These are phyloP conservation scores for Mucor plumbeus DNA, from an alignment of 371 early-diverging fungal species.

Conservation along the genomic window DNA sequence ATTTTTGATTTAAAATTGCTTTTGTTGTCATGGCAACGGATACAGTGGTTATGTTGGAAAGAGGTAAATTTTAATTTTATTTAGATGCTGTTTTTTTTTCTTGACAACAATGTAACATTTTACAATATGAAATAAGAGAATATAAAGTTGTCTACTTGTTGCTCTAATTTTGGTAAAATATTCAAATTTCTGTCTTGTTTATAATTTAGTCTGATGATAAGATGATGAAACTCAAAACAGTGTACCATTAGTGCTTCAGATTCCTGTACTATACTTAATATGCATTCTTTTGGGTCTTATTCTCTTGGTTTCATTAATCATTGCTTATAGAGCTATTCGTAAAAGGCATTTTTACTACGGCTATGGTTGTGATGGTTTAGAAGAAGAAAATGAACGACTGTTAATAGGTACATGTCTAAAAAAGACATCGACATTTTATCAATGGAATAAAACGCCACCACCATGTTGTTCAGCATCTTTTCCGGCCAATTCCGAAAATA, in stretches of 20 bases:
- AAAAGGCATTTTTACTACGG: conserved; percentile 3
- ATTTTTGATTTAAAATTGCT: background rate
- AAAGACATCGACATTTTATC: conserved; percentile 42
- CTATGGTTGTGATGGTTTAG: conserved; percentile 17
- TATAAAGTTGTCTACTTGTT: background rate
- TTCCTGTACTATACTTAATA: background rate
- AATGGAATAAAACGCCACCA: conserved; percentile 43
- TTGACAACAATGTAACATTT: background rate
- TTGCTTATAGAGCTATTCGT: background rate
- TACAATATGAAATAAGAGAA: background rate
- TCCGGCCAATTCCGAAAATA: conserved; percentile 12
- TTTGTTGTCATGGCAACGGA: conserved; percentile 4
- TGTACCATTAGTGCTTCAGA: conserved; percentile 5
- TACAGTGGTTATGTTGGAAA: background rate
- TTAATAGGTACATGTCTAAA: conserved; percentile 12
- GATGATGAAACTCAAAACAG: conserved; percentile 6
- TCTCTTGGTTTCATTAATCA: background rate
- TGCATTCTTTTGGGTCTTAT: background rate
- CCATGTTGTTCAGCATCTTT: conserved; percentile 10
- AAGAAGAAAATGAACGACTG: conserved; percentile 29
- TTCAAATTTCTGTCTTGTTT: conserved; percentile 2
- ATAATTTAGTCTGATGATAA: background rate
- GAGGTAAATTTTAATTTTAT: background rate
- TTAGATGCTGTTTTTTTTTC: background rate
- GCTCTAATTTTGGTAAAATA: background rate